Base-by-base conservation (phyloP, 495 filamentous ascomycete genomes). In the Penicilliopsis zonata region DNA sequence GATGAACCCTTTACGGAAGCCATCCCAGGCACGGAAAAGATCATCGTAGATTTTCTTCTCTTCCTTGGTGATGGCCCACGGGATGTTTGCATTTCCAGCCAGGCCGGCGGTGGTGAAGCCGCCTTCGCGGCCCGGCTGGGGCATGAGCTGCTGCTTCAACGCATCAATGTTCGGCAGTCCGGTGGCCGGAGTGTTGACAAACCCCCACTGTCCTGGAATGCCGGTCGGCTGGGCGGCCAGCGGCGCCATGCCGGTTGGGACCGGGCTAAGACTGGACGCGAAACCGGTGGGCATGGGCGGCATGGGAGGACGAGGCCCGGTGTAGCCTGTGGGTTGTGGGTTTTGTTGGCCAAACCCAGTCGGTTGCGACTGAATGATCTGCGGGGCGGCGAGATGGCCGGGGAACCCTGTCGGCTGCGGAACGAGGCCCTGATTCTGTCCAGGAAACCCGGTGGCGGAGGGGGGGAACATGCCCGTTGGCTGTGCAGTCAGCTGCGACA, bases 11-110 rank as follows among this genome's bases (percentile, higher is more conserved):
- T 93, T 95, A 38, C 74, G 76, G 33, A 96, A 70, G 9, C 90
- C 90, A 66, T 99, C 92, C 92, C 92, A 96, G 7, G 86, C 86
- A 28, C 81, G 79, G 66, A 99, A 99, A 9, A 96, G 66, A 37
- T 86, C 74, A 60, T 99, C 92, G 40, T 96, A 99, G 33, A 90
- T 80, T 35, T 83, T 88, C 65, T 99, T 99, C 57, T 99, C 92
- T 41, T 93, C 84, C 55, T 99, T 99, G 5, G 92, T 99, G 33
- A 99, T 88, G 15, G 92, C 90, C 90, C 88, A 99, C 2, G 92
- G 88, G 47, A 99, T 86, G 4, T 78, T 83, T 5, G 92, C 92
- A 63, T 92, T 96, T 30, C 92, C 92, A 18, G 81, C 79, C 16
- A 99, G 65, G 5, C 87, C 86, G 35, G 74, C 65, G 9, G 86